Conservation (phyloP, 306 rosid genomes). For the Luffa acutangula region DNA sequence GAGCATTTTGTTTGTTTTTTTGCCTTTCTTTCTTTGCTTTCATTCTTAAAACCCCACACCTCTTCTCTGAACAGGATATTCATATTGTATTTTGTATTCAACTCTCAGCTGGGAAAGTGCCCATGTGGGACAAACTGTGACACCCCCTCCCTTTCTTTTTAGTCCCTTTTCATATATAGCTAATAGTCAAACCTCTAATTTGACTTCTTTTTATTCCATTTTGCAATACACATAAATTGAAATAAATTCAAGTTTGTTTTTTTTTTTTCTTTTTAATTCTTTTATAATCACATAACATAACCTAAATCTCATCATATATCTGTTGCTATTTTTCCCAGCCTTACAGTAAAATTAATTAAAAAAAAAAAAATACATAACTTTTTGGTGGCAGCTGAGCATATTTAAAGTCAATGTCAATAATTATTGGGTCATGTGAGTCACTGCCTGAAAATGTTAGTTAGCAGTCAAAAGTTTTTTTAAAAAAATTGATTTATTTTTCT, state of each 20-base stretch:
- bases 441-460: not conserved
- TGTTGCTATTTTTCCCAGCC: not conserved
- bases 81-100: not conserved
- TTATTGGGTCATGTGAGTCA: constrained; percentile 1
- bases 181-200: constrained; percentile 3
- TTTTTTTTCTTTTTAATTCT: no score
- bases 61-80: not conserved
- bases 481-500: no score
- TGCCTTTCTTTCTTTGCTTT: no score
- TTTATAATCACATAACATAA: not conserved
- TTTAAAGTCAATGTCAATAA: constrained; percentile 2
- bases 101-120: not conserved
- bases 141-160: not conserved
- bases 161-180: not conserved
- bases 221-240: no score
- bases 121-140: not conserved
- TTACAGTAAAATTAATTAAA: not conserved
- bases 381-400: not conserved
- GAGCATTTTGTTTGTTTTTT: no score
- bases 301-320: not conserved
- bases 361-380: not conserved
- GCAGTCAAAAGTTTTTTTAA: not conserved
- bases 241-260: no score
- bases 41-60: not conserved
- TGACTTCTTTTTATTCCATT: not conserved